phyloP scores from a whole-genome alignment of 1,284 basidiomycete species.

The Jaminaea rosea region DNA sequence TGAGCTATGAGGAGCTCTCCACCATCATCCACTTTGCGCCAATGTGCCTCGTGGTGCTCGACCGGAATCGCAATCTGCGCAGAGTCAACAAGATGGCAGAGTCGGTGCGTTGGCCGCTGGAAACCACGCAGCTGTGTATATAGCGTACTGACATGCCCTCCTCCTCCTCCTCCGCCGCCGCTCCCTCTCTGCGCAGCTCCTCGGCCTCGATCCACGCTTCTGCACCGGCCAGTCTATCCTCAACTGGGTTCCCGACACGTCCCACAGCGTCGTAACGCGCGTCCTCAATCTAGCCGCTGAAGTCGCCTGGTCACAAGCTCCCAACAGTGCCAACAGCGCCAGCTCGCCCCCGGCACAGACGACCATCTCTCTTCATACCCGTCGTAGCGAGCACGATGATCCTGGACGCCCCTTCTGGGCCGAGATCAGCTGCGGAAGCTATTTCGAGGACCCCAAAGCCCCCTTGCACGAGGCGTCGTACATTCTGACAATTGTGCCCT shows the following conservation, averaged over 20 bases:
- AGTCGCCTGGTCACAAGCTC: neutral
- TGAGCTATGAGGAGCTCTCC: neutral
- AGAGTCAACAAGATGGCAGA: slow-evolving; percentile 38
- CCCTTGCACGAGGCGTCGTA: neutral
- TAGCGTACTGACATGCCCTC: neutral
- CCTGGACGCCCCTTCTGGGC: neutral
- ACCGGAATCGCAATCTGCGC: slow-evolving; percentile 25
- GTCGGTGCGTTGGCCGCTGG: slow-evolving; percentile 3
- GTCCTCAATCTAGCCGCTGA: neutral
- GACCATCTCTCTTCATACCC: neutral
- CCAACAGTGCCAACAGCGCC: no score
- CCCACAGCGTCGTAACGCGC: neutral
- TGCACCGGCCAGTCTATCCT: neutral
- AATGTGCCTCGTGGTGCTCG: slow-evolving; percentile 30
- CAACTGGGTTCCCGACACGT: neutral
- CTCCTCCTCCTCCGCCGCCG: no score
- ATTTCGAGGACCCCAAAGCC: neutral
- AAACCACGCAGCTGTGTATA: neutral
- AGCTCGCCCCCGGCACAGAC: neutral
- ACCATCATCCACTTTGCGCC: slow-evolving; percentile 34
- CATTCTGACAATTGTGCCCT: neutral
- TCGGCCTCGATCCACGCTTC: neutral
- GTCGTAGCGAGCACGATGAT: neutral
- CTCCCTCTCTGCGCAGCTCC: neutral
- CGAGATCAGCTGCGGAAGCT: neutral